phyloP scores from a whole-genome alignment of 495 filamentous ascomycete species.

The Hypoxylon fuscum region DNA sequence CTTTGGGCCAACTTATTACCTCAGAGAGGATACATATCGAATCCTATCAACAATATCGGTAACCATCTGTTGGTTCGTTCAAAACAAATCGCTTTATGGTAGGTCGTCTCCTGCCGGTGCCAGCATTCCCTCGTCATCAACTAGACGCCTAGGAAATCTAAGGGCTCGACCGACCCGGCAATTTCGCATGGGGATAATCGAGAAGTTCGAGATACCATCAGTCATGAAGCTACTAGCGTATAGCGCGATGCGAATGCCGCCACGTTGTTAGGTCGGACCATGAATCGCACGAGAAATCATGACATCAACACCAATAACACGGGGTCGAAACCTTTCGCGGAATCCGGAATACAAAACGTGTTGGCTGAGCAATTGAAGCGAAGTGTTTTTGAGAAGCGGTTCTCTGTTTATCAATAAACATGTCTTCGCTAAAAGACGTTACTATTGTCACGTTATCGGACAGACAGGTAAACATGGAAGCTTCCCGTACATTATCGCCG shows the following conservation, averaged over 20 bases:
- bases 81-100: too few species aligned
- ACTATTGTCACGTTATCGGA: too few species aligned
- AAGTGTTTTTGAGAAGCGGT: too few species aligned
- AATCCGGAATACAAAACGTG: neutral
- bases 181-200: neutral
- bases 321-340: neutral
- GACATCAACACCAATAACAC: conserved; percentile 16
- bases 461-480: too few species aligned
- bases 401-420: too few species aligned
- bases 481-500: conserved; percentile 12
- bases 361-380: too few species aligned
- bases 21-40: too few species aligned
- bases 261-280: conserved; percentile 5
- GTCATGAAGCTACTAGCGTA: conserved; percentile 22
- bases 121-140: conserved; percentile 1
- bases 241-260: conserved; percentile 11
- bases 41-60: too few species aligned
- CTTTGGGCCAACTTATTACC: too few species aligned
- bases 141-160: neutral
- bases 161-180: neutral
- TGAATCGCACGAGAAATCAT: conserved; percentile 22
- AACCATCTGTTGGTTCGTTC: too few species aligned
- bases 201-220: conserved; percentile 10
- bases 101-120: too few species aligned
- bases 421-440: too few species aligned